A percentile compares a stretch with the other conserved stretches of the same genome.
Evolutionary conservation across 2,329 filamentous ascomycete genomes (phyloP).

Genomic region (Fonsecaea monophora): DNA sequence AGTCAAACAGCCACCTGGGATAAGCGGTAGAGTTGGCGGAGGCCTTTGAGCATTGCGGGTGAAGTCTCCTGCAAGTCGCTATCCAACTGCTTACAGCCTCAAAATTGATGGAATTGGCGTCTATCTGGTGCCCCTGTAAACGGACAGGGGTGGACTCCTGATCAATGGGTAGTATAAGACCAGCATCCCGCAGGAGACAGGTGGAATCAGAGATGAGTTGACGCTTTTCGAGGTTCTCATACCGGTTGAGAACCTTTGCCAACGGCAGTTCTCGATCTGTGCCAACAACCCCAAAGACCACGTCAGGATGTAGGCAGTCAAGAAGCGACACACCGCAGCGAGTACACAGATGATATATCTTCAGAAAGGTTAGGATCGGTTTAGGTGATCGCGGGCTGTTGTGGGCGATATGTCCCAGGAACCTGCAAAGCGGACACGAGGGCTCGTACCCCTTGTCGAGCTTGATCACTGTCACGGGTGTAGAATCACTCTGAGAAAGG

Average conservation of each 20-base stretch:
- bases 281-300: background rate
- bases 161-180: background rate
- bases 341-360: background rate
- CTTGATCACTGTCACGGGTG: background rate
- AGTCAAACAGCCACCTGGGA: background rate
- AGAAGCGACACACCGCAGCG: background rate
- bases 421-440: background rate
- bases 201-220: background rate
- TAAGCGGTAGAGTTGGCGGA: background rate
- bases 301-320: background rate
- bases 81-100: background rate
- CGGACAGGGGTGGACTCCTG: background rate
- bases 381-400: background rate
- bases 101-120: background rate
- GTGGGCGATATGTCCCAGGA: background rate
- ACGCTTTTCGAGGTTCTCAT: background rate
- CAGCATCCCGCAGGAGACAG: background rate
- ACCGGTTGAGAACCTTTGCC: background rate
- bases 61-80: background rate
- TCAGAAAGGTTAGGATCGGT: background rate
- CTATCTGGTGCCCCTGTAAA: background rate
- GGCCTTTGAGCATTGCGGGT: background rate
- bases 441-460: background rate
- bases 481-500: background rate
- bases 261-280: constrained; percentile 3